Evolutionary conservation across 2,329 filamentous ascomycete species (phyloP).

Genomic region (Pyricularia grisea): DNA sequence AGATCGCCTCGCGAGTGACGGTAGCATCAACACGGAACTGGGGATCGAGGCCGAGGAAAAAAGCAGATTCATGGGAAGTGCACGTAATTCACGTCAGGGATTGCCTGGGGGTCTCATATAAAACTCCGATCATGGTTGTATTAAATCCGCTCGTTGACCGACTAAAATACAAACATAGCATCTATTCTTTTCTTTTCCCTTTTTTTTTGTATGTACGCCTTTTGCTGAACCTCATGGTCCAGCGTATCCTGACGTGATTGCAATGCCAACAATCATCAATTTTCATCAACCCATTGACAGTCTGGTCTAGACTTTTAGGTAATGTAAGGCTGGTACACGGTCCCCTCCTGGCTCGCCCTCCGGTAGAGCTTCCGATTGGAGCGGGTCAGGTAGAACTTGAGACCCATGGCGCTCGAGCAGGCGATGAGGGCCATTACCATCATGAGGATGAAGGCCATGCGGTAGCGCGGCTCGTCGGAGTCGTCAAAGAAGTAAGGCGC

Average conservation of each 20-base stretch:
- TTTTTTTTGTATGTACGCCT: background rate
- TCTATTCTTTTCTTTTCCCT: background rate
- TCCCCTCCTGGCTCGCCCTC: background rate
- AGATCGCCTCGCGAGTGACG: background rate
- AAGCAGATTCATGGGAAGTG: background rate
- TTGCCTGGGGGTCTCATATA: background rate
- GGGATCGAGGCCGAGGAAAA: background rate
- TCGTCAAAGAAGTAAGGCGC: slow-evolving; percentile 2
- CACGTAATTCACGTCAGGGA: background rate
- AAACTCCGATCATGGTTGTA: background rate
- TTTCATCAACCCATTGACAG: background rate
- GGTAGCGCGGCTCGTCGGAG: background rate
- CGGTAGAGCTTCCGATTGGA: slow-evolving; percentile 1
- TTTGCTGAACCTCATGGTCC: background rate
- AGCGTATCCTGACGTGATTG: background rate
- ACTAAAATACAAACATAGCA: background rate
- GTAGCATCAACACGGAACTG: background rate
- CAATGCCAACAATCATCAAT: background rate
- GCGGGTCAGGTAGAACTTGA: background rate
- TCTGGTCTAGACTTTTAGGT: background rate
- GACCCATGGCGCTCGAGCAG: background rate
- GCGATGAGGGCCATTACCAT: background rate
- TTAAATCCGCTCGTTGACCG: background rate
- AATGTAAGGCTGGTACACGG: slow-evolving; percentile 1
- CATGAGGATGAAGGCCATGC: slow-evolving; percentile 1